Evolutionary conservation across 116 monocot species (phyloP), one percentile per base, ranked within the genome.

Genomic region (Thalassia testudinum): DNA sequence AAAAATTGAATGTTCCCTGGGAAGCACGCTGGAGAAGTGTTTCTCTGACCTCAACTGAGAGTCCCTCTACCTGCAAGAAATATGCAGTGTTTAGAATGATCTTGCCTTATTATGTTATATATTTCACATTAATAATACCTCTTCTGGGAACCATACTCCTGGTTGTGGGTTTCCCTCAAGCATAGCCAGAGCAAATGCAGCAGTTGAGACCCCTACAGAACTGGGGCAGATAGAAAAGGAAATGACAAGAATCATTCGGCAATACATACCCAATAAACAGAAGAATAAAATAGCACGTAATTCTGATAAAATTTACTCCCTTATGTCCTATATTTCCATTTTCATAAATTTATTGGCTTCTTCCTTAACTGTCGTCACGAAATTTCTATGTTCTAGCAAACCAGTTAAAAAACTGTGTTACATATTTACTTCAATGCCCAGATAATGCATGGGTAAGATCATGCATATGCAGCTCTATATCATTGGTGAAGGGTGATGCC

Each of bases 61-160:
- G 68, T 37, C 87, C 92, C 59, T 83, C 78, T 53, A 67, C 73
- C 87, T 92, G 74, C 67, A 78, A 10, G 30, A 50, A 19, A 28
- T 24, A 45, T n/a, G 2, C 15, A 45, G 15, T 5, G 15, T 45
- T 20, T 12, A 20, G 45, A 16, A n/a, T 6, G 18, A 45, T 55
- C 16, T 17, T 12, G 1, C 3, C 0, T 28, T 6, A 19, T 2
- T 24, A 55, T 34, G 30, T 5, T 55, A n/a, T 16, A 45, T n/a
- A 16, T 2, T 15, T 45, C 15, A 16, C 19, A 45, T 45, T 15
- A 15, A 45, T 10, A 20, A 27, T 62, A 87, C 87, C 92, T 92
- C 83, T 61, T 92, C 92, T 17, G 87, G 92, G 66, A 92, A 92
- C 92, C 92, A 92, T 27, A 92, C 92, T 54, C 92, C 92, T 51